A percentile compares a stretch with the other conserved stretches of the same genome.
Conservation (phyloP, 176 grass and related monocot genomes). For the Cenchrus purpureus region DNA sequence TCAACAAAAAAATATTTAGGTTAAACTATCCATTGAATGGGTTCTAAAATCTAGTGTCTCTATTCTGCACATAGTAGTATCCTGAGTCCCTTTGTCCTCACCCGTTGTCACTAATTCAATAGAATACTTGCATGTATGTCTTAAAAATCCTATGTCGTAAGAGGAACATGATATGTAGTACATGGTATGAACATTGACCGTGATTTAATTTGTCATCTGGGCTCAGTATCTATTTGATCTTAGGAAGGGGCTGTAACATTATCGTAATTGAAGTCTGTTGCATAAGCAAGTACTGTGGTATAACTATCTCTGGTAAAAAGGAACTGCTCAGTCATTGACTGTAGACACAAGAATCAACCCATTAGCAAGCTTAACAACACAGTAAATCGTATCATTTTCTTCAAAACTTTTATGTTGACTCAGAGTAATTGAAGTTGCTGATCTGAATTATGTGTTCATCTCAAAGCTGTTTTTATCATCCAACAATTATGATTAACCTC, state of each 20-base stretch:
- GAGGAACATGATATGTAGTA: neutral
- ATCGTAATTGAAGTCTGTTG: neutral
- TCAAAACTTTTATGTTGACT: neutral
- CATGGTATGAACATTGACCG: neutral
- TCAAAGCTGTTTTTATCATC: neutral
- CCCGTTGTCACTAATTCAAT: neutral
- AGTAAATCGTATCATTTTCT: neutral
- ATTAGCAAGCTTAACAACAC: neutral
- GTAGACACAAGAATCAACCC: neutral
- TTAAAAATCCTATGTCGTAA: neutral
- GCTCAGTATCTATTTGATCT: neutral
- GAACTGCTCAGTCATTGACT: neutral
- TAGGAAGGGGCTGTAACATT: neutral
- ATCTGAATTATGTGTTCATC: constrained; percentile 13
- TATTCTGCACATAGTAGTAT: neutral
- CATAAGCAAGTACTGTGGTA: neutral
- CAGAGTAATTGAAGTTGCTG: neutral
- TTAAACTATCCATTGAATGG: neutral
- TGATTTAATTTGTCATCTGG: neutral
- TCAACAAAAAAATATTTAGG: neutral
- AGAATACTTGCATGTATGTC: neutral
- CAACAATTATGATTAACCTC: neutral
- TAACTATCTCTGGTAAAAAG: neutral
- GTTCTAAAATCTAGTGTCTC: neutral
- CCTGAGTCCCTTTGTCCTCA: neutral